A percentile compares a stretch with the other conserved stretches of the same genome.
These are phyloP conservation scores for Lecanicillium sp. DNA, from an alignment of 2,329 filamentous ascomycete species.

Conservation along the genomic window DNA sequence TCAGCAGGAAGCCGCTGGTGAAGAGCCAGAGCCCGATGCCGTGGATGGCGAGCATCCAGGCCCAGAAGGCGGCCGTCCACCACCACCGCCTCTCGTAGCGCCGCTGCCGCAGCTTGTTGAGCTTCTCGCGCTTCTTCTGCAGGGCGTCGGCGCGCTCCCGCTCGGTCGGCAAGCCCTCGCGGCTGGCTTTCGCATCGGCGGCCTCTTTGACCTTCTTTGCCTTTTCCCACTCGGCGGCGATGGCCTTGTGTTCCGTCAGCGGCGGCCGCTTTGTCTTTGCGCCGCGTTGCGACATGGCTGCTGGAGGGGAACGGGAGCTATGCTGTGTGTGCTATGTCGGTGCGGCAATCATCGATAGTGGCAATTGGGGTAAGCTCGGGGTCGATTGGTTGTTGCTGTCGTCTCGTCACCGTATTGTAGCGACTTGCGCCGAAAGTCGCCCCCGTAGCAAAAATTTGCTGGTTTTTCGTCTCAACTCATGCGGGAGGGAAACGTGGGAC, in stretches of 20 bases:
- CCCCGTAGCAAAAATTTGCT: background rate
- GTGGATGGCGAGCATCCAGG: constrained; percentile 68
- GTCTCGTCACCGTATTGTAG: background rate
- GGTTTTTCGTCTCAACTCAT: background rate
- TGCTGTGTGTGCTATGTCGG: constrained; percentile 9
- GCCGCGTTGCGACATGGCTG: constrained; percentile 10
- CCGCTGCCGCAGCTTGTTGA: constrained; percentile 43
- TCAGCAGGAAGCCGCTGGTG: constrained; percentile 89
- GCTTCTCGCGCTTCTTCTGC: constrained; percentile 38
- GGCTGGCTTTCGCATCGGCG: constrained; percentile 30
- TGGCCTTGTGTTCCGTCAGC: constrained; percentile 43
- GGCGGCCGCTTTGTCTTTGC: constrained; percentile 9
- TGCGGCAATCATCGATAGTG: background rate
- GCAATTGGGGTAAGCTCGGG: background rate
- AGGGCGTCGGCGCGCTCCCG: constrained; percentile 31
- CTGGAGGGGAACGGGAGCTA: no score
- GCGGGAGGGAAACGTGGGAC: background rate
- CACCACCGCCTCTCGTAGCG: constrained; percentile 48
- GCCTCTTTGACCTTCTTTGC: constrained; percentile 45
- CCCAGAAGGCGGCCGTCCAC: constrained; percentile 62
- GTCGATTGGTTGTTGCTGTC: no score
- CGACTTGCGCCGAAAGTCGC: background rate
- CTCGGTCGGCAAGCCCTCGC: constrained; percentile 26
- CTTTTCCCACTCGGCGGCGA: constrained; percentile 47
- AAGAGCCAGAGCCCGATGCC: constrained; percentile 81